Evolutionary conservation across 768 basidiomycete genomes (phyloP).

Genomic region (Naematelia encephala): DNA sequence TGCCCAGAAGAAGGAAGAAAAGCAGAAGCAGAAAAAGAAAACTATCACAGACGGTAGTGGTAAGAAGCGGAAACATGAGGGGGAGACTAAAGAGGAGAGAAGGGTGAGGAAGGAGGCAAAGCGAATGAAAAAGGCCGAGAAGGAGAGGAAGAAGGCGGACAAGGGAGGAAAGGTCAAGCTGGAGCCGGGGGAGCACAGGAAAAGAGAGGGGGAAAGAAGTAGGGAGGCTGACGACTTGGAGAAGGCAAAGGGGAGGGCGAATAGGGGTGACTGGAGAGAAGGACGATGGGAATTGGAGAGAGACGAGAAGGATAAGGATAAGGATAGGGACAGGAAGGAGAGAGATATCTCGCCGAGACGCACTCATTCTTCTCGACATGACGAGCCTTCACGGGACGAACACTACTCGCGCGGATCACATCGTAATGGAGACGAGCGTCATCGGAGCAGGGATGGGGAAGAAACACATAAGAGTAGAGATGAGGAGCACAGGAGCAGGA

Average conservation of each 20-base stretch:
- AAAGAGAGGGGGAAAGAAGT: background rate
- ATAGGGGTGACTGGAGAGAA: slow-evolving; percentile 32
- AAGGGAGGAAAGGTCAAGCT: slow-evolving; percentile 7
- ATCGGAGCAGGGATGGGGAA: slow-evolving; percentile 1
- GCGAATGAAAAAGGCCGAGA: slow-evolving; percentile 60
- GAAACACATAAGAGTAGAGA: background rate
- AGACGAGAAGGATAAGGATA: slow-evolving; percentile 12
- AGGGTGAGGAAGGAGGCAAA: slow-evolving; percentile 69
- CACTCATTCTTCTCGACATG: too few species aligned
- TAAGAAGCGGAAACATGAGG: slow-evolving; percentile 54
- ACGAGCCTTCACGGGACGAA: too few species aligned
- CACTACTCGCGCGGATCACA: too few species aligned
- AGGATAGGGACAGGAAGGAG: slow-evolving; percentile 1
- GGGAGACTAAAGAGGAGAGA: slow-evolving; percentile 59
- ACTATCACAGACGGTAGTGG: slow-evolving; percentile 34
- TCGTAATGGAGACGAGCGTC: background rate
- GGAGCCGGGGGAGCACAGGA: slow-evolving; percentile 1
- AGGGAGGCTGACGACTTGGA: background rate
- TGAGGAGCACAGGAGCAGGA: too few species aligned
- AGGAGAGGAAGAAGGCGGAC: slow-evolving; percentile 14
- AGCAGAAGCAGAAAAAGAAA: slow-evolving; percentile 58
- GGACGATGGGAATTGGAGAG: slow-evolving; percentile 28
- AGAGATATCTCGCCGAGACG: background rate
- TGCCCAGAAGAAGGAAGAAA: slow-evolving; percentile 58
- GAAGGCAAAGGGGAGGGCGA: slow-evolving; percentile 11